Percentiles rank a stretch among this genome's conserved stretches.
Conservation (phyloP, 371 early-diverging fungal species). For the Mortierella sp. region DNA sequence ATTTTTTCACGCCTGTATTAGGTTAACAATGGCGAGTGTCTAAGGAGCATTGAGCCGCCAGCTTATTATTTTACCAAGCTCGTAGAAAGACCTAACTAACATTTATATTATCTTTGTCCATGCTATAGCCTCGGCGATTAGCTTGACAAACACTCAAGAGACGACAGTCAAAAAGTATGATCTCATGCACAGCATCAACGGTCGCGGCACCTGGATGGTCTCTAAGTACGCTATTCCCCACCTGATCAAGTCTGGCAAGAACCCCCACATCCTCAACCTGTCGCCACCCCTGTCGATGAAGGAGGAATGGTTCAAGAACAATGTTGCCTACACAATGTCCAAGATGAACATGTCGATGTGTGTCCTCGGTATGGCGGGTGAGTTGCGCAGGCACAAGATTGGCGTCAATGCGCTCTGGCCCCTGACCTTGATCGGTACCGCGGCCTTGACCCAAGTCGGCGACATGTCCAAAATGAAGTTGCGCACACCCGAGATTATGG, state of each 20-base stretch:
- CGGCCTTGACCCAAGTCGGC: conserved; percentile 74
- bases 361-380: conserved; percentile 80
- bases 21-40: conserved; percentile 52
- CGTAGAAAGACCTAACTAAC: background rate
- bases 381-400: conserved; percentile 73
- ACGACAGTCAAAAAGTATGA: conserved; percentile 81
- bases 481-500: conserved; percentile 81
- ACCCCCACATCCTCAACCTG: conserved; percentile 83
- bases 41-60: background rate
- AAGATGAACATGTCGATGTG: conserved; percentile 85
- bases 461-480: conserved; percentile 38
- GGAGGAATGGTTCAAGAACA: conserved; percentile 75
- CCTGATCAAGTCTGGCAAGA: conserved; percentile 68
- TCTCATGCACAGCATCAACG: conserved; percentile 86
- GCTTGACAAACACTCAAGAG: conserved; percentile 71
- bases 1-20: background rate
- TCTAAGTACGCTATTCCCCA: conserved; percentile 80
- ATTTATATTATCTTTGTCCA: background rate
- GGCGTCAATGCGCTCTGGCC: conserved; percentile 91
- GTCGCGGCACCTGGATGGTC: conserved; percentile 85
- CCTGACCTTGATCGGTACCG: conserved; percentile 78
- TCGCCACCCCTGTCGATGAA: conserved; percentile 81
- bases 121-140: conserved; percentile 75
- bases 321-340: conserved; percentile 83
- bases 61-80: background rate